phyloP scores from a whole-genome alignment of 2,329 filamentous ascomycete genomes.

The Dactylellina leptospora region DNA sequence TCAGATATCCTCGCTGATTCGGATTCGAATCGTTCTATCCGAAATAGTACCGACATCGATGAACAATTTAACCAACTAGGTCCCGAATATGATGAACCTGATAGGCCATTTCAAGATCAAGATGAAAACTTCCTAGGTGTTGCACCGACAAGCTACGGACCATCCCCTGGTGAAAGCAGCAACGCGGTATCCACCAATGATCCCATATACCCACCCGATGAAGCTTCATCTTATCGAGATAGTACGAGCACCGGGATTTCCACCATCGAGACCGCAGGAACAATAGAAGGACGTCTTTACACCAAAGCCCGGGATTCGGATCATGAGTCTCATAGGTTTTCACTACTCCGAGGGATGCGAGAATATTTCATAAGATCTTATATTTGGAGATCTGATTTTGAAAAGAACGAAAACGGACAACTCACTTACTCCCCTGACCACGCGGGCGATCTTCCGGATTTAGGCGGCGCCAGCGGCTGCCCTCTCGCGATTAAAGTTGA shows the following conservation, averaged over 20 bases:
- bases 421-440: neutral
- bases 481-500: constrained; percentile 16
- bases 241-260: neutral
- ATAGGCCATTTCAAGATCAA: neutral
- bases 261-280: neutral
- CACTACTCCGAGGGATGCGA: neutral
- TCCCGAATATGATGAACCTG: neutral
- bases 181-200: neutral
- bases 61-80: neutral
- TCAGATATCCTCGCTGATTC: neutral
- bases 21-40: neutral
- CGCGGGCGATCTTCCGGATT: neutral
- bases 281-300: neutral
- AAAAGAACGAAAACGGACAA: neutral
- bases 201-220: neutral
- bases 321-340: neutral
- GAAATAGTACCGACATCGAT: neutral
- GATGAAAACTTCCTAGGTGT: neutral
- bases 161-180: neutral
- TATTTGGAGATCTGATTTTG: constrained; percentile 38
- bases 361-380: constrained; percentile 29
- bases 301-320: neutral
- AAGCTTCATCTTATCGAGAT: neutral
- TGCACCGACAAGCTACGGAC: neutral
- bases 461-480: constrained; percentile 29